Base-by-base conservation (phyloP, 108 stramenopile genomes). In the Heterococcus sp. region DNA sequence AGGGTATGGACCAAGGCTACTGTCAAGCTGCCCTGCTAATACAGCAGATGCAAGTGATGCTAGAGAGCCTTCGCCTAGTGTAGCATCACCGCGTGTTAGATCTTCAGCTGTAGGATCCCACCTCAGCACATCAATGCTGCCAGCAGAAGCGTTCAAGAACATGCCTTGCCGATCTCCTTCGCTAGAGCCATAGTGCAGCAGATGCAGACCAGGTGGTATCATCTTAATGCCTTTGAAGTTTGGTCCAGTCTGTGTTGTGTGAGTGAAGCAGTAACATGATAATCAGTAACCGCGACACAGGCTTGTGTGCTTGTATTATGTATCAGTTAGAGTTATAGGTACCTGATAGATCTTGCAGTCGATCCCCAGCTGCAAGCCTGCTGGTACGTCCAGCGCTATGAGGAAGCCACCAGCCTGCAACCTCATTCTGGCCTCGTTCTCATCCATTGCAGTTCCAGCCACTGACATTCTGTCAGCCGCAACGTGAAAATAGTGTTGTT, bases 141-240 rank as follows among this genome's bases (percentile, higher is more conserved):
- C 69, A 34, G 69, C 69, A 27, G 38, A 29, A 28, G 33, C 38
- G 3, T 68, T 58, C 27, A 78, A 78, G 69, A 78, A 78, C 0
- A 78, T 26, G 1, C 76, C 76, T 70, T 78, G 77, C 30, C 71
- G 68, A 46, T 78, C 77, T 30, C 66, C 65, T 37, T 78, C 69
- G 2, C 66, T 46, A 2, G 66, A 63, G 33, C 77, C 77, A 3
- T 38, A 78, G 58, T 78, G 66, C 5, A 39, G 39, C 36, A 78
- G 34, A 31, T 78, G 77, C 30, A 78, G 70, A 30, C 77, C 77
- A 0, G 65, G 33, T 27, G 77, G 77, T 35, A 78, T 78, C 77
- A 78, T 78, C 69, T 78, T 78, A 14, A 78, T 40, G 14, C 77
- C 77, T 70, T 71, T 78, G 77, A 78, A 78, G 8, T 34, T 68